Percentiles rank a stretch among this genome's conserved stretches.
Evolutionary conservation across 352 stramenopile species (phyloP).

Genomic region (Phytophthora meadii): DNA sequence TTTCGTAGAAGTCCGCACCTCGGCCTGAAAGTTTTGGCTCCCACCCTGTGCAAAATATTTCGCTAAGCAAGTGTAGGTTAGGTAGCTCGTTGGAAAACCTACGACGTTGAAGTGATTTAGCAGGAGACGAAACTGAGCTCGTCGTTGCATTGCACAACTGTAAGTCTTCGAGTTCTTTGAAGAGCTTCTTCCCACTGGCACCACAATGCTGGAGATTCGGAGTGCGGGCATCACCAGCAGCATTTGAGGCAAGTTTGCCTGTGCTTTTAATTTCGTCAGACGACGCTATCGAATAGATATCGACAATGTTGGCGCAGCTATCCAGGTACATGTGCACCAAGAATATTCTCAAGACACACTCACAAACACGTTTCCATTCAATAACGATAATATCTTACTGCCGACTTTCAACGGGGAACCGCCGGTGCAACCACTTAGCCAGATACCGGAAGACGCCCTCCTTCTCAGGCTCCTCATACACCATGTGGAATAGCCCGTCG

Average conservation of each 20-base stretch:
- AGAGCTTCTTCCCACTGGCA: no score
- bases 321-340: no score
- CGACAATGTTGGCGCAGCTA: no score
- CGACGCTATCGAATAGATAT: not conserved
- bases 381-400: conserved; percentile 13
- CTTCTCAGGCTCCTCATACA: conserved; percentile 65
- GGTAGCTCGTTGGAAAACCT: not conserved
- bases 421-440: conserved; percentile 42
- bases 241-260: not conserved
- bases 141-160: conserved; percentile 7
- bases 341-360: no score
- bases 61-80: no score
- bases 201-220: no score
- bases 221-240: not conserved
- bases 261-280: not conserved
- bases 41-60: no score
- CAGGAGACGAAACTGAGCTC: conserved; percentile 1
- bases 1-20: conserved; percentile 18
- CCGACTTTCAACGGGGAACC: conserved; percentile 30
- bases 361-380: conserved; percentile 16
- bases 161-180: not conserved
- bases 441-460: conserved; percentile 57
- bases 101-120: conserved; percentile 5
- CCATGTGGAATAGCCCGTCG: conserved; percentile 58
- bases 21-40: conserved; percentile 2